Evolutionary conservation across 495 filamentous ascomycete genomes (phyloP).

Genomic region (Thozetella sp.): DNA sequence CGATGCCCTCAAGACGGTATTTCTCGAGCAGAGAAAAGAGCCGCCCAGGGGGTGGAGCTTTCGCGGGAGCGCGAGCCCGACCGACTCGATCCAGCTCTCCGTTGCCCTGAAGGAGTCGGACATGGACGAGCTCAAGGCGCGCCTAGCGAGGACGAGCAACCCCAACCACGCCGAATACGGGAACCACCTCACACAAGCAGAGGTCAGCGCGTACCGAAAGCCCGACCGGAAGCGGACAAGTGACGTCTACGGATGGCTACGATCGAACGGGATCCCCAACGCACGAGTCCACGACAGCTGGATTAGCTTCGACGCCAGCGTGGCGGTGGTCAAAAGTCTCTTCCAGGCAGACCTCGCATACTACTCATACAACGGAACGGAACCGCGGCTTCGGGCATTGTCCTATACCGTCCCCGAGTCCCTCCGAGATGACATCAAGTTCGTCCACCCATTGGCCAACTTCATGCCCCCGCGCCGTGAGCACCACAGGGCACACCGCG

Average conservation of each 20-base stretch:
- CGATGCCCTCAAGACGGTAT: constrained; percentile 12
- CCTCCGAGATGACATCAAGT: constrained; percentile 38
- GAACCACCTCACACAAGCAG: constrained; percentile 27
- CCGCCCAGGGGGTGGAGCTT: constrained; percentile 23
- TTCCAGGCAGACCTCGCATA: constrained; percentile 35
- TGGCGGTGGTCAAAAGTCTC: constrained; percentile 27
- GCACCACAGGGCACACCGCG: background rate
- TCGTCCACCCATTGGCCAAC: constrained; percentile 40
- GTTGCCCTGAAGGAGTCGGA: constrained; percentile 36
- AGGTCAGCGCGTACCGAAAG: constrained; percentile 26
- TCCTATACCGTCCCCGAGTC: constrained; percentile 49
- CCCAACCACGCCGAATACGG: constrained; percentile 20
- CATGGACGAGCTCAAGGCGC: constrained; percentile 32
- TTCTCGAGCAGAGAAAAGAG: constrained; percentile 16
- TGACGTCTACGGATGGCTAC: constrained; percentile 35
- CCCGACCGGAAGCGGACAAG: constrained; percentile 15
- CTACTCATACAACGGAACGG: constrained; percentile 28
- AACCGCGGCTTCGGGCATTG: constrained; percentile 27
- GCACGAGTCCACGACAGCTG: constrained; percentile 24
- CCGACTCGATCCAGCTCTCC: constrained; percentile 27
- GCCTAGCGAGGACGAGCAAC: constrained; percentile 21
- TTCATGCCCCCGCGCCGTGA: constrained; percentile 36
- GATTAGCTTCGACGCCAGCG: constrained; percentile 33
- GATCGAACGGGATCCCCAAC: constrained; percentile 23
- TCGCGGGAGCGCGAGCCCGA: constrained; percentile 15